Percentiles rank a stretch among this genome's conserved stretches.
These are phyloP conservation scores for Leucogyrophana mollusca DNA, from an alignment of 768 basidiomycete species.

Conservation along the genomic window DNA sequence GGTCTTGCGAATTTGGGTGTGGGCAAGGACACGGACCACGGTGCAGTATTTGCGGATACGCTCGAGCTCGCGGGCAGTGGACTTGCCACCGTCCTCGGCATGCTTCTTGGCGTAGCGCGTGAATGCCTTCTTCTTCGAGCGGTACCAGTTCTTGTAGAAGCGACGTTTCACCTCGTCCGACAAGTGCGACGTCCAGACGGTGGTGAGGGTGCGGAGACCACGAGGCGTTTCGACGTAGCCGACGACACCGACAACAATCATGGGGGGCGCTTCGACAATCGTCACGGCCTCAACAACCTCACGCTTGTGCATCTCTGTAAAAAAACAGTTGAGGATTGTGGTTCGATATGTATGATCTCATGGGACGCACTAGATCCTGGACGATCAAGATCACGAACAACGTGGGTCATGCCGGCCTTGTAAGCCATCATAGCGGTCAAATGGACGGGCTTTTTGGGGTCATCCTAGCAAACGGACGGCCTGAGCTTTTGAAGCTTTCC, in stretches of 20 bases:
- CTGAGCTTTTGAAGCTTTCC: constrained; percentile 7
- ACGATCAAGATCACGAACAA: constrained; percentile 98
- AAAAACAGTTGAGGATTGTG: background rate
- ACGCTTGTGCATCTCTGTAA: constrained; percentile 98
- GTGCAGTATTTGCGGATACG: constrained; percentile 99
- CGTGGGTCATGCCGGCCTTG: constrained; percentile 99
- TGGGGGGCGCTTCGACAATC: constrained; percentile 93
- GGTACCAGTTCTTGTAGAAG: constrained; percentile 99
- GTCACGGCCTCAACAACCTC: constrained; percentile 99
- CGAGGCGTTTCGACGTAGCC: constrained; percentile 99
- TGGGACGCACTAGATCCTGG: constrained; percentile 91
- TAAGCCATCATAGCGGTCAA: constrained; percentile 98
- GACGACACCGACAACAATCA: constrained; percentile 96
- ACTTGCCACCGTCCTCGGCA: constrained; percentile 91
- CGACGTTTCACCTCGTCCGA: constrained; percentile 98
- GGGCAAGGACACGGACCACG: constrained; percentile 97
- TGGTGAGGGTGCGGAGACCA: constrained; percentile 97
- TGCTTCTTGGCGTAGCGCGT: constrained; percentile 99
- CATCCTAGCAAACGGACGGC: constrained; percentile 62
- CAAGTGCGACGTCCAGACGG: constrained; percentile 97
- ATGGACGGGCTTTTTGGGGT: constrained; percentile 98
- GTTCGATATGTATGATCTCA: background rate
- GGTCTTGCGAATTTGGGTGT: constrained; percentile 98
- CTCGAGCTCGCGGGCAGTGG: constrained; percentile 92
- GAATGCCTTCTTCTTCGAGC: constrained; percentile 99